Percentiles rank a stretch among this genome's conserved stretches.
phyloP scores from a whole-genome alignment of 2,329 filamentous ascomycete genomes.

The Zymoseptoria passerinii region DNA sequence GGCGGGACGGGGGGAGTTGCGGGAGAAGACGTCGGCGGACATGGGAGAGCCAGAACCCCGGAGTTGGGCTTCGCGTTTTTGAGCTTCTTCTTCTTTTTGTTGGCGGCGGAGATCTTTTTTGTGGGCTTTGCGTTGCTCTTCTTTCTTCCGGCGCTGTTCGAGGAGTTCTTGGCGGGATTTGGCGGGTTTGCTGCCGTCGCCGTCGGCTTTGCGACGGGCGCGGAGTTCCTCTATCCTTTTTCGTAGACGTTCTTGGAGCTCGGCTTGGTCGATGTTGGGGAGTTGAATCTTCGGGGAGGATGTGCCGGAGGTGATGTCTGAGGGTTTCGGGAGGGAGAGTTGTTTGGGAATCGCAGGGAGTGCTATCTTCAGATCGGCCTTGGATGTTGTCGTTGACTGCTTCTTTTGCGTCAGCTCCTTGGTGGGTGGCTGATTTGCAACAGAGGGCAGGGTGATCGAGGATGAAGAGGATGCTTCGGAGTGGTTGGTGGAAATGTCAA shows the following conservation, averaged over 20 bases:
- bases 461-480: constrained; percentile 41
- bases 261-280: constrained; percentile 60
- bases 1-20: constrained; percentile 41
- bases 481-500: constrained; percentile 32
- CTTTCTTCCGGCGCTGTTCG: constrained; percentile 78
- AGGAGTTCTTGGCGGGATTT: constrained; percentile 86
- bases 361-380: constrained; percentile 16
- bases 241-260: constrained; percentile 68
- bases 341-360: constrained; percentile 17
- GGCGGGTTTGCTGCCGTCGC: constrained; percentile 69
- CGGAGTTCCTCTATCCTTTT: constrained; percentile 79
- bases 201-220: constrained; percentile 78
- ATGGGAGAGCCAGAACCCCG: constrained; percentile 52
- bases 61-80: constrained; percentile 46
- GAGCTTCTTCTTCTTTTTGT: constrained; percentile 72
- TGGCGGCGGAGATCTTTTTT: constrained; percentile 77
- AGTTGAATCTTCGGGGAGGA: constrained; percentile 30
- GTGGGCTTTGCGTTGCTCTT: constrained; percentile 74
- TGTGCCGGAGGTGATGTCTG: constrained; percentile 18
- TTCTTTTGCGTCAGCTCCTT: constrained; percentile 7
- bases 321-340: constrained; percentile 12
- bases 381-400: constrained; percentile 12
- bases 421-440: constrained; percentile 9
- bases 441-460: constrained; percentile 34
- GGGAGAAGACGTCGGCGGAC: constrained; percentile 36